Evolutionary conservation across 2,329 filamentous ascomycete genomes (phyloP).

Genomic region (Fusarium azukiicola): DNA sequence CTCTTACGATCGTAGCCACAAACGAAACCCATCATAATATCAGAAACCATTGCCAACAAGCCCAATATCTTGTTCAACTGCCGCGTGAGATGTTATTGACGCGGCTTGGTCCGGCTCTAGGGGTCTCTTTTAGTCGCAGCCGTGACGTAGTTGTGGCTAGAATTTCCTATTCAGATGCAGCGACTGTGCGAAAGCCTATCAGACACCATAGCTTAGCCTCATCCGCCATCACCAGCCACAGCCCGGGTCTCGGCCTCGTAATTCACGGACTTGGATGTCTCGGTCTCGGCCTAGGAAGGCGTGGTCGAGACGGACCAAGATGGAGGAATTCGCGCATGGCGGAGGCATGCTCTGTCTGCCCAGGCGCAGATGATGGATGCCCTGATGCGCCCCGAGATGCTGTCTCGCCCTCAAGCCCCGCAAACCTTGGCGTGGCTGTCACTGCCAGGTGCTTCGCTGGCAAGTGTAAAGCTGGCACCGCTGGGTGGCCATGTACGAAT

Average conservation of each 20-base stretch:
- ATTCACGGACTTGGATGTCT: background rate
- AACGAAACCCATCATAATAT: background rate
- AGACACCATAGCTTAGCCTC: background rate
- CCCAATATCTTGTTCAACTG: background rate
- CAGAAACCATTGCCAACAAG: background rate
- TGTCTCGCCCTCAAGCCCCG: conserved; percentile 25
- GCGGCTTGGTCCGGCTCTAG: conserved; percentile 20
- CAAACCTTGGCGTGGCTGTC: conserved; percentile 44
- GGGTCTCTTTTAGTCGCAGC: conserved; percentile 31
- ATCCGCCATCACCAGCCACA: conserved; percentile 40
- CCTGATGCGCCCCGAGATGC: background rate
- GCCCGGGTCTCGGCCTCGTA: background rate
- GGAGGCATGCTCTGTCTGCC: background rate
- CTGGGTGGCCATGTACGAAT: conserved; percentile 35
- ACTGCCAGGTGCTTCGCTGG: conserved; percentile 34
- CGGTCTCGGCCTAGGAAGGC: conserved; percentile 1
- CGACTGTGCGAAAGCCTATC: conserved; percentile 24
- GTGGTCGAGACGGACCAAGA: background rate
- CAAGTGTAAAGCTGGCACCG: conserved; percentile 42
- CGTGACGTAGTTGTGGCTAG: conserved; percentile 43
- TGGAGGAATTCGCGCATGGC: conserved; percentile 4
- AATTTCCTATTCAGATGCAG: conserved; percentile 24
- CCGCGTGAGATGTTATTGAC: conserved; percentile 28
- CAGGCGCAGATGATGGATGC: background rate
- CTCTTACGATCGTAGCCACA: background rate